Evolutionary conservation across 129 eudicot species (phyloP), one percentile per base, ranked within the genome.

Genomic region (Flaveria trinervia): DNA sequence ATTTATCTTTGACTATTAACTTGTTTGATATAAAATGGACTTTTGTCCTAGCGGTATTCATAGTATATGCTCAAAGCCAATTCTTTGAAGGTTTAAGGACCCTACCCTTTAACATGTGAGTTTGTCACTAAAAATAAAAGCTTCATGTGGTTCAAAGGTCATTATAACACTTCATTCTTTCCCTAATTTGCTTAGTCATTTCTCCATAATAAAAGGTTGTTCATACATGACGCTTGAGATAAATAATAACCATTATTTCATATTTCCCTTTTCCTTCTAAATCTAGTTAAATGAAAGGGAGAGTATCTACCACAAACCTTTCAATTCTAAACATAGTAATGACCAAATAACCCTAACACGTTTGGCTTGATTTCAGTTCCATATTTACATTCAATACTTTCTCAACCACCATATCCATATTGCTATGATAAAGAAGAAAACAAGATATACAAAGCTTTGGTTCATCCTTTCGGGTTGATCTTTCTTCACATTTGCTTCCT

Each of bases 321-420:
- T 3, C 11, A 17, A 60, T 78, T 78, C 77, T 39, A 59, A 70
- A 60, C 55, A 45, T 78, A 78, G 82, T 79, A 79, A 79, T 60
- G 50, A 39, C 57, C 64, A 60, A 70, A 28, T 25, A 54, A 15
- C 69, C 11, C 44, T 15, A 49, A 49, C 50, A 30, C 1, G 61
- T 44, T 55, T 69, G 75, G 60, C 26, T 75, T 46, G 46, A 12
- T 62, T 50, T 64, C 65, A 76, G 33, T 61, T 46, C 56, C 43
- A 13, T 7, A 46, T 25, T 79, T 15, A 48, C 25, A 60, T 60
- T 69, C 20, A 17, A 2, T 46, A 20, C n/a, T 60, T 30, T 17
- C 23, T 69, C 51, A 55, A 52, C 70, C 70, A 69, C 44, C 48
- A 52, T 33, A 59, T 57, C 7, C 25, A 45, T 20, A 17, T 68